These are phyloP conservation scores for Candida neerlandica DNA, from an alignment of 1,139 yeast genomes.

Conservation along the genomic window DNA sequence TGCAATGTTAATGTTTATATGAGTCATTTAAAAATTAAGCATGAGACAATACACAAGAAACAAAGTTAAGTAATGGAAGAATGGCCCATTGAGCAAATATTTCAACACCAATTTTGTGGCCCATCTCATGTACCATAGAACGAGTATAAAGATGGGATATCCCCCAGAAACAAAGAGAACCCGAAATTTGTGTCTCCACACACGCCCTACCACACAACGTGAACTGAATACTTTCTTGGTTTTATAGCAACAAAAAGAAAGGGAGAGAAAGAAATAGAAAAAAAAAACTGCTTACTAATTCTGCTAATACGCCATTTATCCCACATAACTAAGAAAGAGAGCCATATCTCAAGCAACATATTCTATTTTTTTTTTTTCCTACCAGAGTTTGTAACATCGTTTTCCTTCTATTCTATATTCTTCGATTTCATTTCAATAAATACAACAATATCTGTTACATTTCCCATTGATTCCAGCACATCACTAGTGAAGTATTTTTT, in stretches of 20 bases:
- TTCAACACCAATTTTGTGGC: no score
- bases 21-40: no score
- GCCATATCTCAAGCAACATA: not conserved
- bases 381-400: not conserved
- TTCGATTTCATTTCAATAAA: not conserved
- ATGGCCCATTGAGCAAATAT: no score
- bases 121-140: no score
- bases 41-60: no score
- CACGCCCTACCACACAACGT: not conserved
- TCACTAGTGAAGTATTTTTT: not conserved
- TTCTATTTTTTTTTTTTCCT: not conserved
- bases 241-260: not conserved
- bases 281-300: slow-evolving; percentile 3
- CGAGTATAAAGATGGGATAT: not conserved
- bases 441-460: not conserved
- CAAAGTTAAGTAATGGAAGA: no score
- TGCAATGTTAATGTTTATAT: not conserved
- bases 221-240: not conserved
- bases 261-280: not conserved
- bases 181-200: not conserved
- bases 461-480: not conserved
- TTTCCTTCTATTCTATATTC: not conserved
- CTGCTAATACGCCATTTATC: not conserved
- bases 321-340: not conserved
- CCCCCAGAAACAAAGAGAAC: not conserved